Base-by-base conservation (phyloP, 2,329 filamentous ascomycete genomes). In the Stylonectria norvegica region DNA sequence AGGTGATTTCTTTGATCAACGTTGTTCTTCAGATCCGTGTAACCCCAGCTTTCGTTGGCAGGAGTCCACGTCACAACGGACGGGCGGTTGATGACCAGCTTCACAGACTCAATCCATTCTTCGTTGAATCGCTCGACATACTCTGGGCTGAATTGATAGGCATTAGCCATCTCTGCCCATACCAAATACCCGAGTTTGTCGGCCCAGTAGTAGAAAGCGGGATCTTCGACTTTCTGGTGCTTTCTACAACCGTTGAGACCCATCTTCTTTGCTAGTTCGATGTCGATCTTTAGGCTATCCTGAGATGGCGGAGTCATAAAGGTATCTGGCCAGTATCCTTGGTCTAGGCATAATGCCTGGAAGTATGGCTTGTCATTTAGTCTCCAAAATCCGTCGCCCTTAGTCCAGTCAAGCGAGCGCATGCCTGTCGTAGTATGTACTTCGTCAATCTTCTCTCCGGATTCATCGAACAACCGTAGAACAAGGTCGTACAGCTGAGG, bases 21-120 rank as follows among this genome's bases (percentile, higher is more conserved):
- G 39, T 70, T 74, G 33, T 74, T 68, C 45, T 74, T 73, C 22
- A 85, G 67, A 23, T 73, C 68, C 0, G 76, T 71, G 50, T 85
- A 85, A 0, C 70, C 82, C 82, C 81, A 86, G 49, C 70, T 73
- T 59, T 75, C 64, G 49, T 86, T 85, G 32, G 81, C 74, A 0
- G 79, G 79, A 3, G 81, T 85, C 82, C 82, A 86, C 0, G 76
- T 76, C 5, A 85, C 69, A 17, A 86, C 66, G 6, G 69, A 78
- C 0, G 82, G 79, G 38, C 82, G 79, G 50, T 85, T 85, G 45
- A 84, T 76, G 52, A 83, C 81, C 15, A 82, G 64, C 54, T 71
- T 72, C 5, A 85, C 75, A 5, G 75, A 71, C 55, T 81, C 80
- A 2, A 68, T 66, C 82, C 82, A 86, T 54, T 86, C 82, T 36